A percentile compares a stretch with the other conserved stretches of the same genome.
Evolutionary conservation across 2,329 filamentous ascomycete species (phyloP).

Genomic region (Colletotrichum godetiae): DNA sequence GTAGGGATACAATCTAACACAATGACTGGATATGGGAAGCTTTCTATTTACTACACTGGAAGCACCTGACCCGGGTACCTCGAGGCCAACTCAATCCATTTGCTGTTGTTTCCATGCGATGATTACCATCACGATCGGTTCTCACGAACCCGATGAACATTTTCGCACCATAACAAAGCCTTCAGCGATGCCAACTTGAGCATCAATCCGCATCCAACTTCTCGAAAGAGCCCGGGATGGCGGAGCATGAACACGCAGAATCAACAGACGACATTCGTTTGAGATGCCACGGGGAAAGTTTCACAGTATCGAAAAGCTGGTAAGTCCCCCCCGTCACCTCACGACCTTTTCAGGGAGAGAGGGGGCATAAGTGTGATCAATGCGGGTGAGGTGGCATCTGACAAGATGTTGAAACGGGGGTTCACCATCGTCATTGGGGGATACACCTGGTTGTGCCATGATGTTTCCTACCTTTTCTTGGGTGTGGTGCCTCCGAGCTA

Average conservation of each 20-base stretch:
- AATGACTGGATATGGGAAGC: no score
- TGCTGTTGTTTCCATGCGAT: background rate
- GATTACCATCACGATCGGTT: background rate
- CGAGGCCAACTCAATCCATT: background rate
- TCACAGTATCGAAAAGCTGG: background rate
- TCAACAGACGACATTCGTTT: conserved; percentile 9
- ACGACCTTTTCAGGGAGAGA: background rate
- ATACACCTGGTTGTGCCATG: background rate
- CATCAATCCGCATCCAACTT: no score
- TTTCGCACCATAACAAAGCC: background rate
- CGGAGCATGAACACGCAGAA: background rate
- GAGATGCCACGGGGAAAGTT: conserved; percentile 9
- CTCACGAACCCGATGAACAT: background rate
- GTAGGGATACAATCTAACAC: background rate
- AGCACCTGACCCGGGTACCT: no score
- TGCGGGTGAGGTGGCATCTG: conserved; percentile 11
- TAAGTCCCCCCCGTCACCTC: background rate
- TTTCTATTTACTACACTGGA: no score
- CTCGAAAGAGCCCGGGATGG: background rate
- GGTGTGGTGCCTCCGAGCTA: no score
- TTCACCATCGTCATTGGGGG: background rate
- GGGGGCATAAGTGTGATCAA: conserved; percentile 1
- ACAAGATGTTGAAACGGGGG: conserved; percentile 23
- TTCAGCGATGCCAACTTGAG: background rate
- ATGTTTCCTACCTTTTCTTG: no score